Percentiles rank a stretch among this genome's conserved stretches.
These are phyloP conservation scores for Lichtheimia corymbifera DNA, from an alignment of 371 early-diverging fungal species.

Conservation along the genomic window DNA sequence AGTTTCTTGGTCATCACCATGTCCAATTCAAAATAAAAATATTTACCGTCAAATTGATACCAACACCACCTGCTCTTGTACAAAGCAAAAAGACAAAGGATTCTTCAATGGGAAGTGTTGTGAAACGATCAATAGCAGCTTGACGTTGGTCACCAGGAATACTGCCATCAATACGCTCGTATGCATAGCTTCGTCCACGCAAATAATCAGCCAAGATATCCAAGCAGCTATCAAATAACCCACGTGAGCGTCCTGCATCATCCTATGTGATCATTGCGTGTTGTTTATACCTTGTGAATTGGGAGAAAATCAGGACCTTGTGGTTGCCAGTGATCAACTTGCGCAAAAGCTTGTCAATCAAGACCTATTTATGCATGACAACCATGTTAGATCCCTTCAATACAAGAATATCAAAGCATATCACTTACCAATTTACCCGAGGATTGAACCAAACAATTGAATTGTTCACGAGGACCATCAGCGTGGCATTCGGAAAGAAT, in stretches of 20 bases:
- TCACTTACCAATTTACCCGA: conserved; percentile 79
- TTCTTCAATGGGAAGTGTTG: conserved; percentile 66
- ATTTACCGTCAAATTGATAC: conserved; percentile 83
- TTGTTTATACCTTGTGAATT: conserved; percentile 71
- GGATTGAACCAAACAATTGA: conserved; percentile 77
- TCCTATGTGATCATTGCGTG: neutral
- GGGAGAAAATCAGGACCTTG: conserved; percentile 95
- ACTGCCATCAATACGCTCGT: conserved; percentile 91
- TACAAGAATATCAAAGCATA: neutral
- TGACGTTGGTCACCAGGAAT: conserved; percentile 89
- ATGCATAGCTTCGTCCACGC: conserved; percentile 71
- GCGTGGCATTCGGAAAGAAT: conserved; percentile 67
- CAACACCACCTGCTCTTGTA: conserved; percentile 93
- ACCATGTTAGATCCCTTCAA: neutral
- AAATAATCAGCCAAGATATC: conserved; percentile 93
- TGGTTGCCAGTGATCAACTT: conserved; percentile 83
- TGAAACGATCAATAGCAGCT: conserved; percentile 95
- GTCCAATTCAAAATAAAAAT: neutral
- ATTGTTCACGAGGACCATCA: conserved; percentile 64
- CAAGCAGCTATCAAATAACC: conserved; percentile 40
- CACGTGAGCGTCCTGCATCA: neutral
- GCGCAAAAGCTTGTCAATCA: conserved; percentile 86
- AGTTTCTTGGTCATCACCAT: too few species aligned
- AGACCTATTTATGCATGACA: conserved; percentile 23
- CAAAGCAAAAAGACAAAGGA: conserved; percentile 86